Percentiles rank a stretch among this genome's conserved stretches.
phyloP scores from a whole-genome alignment of 768 basidiomycete genomes.

The Podaxis mareebaensis region DNA sequence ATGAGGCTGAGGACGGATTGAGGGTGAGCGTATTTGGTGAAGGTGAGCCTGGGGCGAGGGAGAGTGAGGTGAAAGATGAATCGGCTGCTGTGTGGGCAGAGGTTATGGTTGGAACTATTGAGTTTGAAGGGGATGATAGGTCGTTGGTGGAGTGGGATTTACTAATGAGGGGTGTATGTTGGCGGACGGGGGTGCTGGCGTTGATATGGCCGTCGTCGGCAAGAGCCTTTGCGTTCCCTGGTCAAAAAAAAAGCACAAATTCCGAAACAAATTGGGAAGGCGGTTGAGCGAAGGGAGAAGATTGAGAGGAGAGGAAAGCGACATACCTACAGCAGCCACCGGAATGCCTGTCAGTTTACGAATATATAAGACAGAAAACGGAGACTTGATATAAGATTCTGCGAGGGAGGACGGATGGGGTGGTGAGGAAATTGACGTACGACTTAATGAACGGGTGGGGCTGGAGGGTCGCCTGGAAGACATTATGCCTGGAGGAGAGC shows the following conservation, averaged over 20 bases:
- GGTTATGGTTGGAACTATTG: slow-evolving; percentile 6
- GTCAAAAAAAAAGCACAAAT: slow-evolving; percentile 14
- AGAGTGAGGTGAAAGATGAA: slow-evolving; percentile 9
- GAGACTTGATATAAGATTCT: slow-evolving; percentile 21
- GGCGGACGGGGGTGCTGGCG: slow-evolving; percentile 36
- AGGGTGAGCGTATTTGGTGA: slow-evolving; percentile 27
- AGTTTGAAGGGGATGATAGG: neutral
- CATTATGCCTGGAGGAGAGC: slow-evolving; percentile 36
- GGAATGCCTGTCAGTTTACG: slow-evolving; percentile 58
- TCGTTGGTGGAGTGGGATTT: slow-evolving; percentile 15
- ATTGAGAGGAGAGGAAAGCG: neutral
- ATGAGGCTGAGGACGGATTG: slow-evolving; percentile 35
- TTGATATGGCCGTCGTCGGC: slow-evolving; percentile 67
- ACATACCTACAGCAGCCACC: slow-evolving; percentile 73
- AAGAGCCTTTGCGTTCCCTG: slow-evolving; percentile 83
- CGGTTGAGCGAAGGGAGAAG: neutral
- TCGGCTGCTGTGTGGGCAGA: slow-evolving; percentile 16
- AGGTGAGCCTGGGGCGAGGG: slow-evolving; percentile 34
- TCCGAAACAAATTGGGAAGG: slow-evolving; percentile 15
- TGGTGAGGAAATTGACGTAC: slow-evolving; percentile 46
- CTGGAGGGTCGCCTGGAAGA: slow-evolving; percentile 58
- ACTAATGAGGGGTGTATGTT: slow-evolving; percentile 28
- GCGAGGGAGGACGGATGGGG: slow-evolving; percentile 18
- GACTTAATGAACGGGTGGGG: slow-evolving; percentile 77
- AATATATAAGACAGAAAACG: slow-evolving; percentile 10